Percentiles rank a stretch among this genome's conserved stretches.
phyloP scores from a whole-genome alignment of 306 rosid genomes.

The Cicer judaicum region DNA sequence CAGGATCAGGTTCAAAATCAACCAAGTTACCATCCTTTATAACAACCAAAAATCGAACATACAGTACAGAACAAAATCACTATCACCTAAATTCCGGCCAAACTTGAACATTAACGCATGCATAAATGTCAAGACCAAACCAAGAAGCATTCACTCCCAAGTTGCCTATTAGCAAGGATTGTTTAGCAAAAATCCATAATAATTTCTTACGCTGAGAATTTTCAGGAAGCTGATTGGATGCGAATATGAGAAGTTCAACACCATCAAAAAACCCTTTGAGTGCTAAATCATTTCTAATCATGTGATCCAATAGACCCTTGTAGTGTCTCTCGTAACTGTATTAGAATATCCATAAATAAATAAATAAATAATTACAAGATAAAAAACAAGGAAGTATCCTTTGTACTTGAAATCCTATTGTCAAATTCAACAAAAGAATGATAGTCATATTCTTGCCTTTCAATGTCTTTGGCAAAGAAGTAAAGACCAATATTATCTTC shows the following conservation, averaged over 20 bases:
- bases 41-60: constrained; percentile 4
- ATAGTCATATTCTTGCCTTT: constrained; percentile 58
- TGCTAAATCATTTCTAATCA: constrained; percentile 86
- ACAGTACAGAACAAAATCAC: constrained; percentile 12
- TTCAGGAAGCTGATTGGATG: constrained; percentile 91
- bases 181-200: constrained; percentile 33
- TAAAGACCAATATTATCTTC: constrained; percentile 92
- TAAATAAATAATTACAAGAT: background rate
- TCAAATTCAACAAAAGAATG: constrained; percentile 19
- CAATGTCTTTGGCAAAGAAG: constrained; percentile 86
- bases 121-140: constrained; percentile 36
- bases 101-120: constrained; percentile 13
- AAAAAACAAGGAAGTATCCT: constrained; percentile 18
- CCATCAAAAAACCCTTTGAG: constrained; percentile 77
- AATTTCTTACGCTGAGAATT: constrained; percentile 81
- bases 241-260: constrained; percentile 81
- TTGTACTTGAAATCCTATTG: background rate
- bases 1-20: constrained; percentile 28
- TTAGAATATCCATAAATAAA: constrained; percentile 20
- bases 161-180: background rate
- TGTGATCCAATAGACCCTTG: constrained; percentile 71
- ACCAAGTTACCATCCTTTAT: background rate
- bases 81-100: constrained; percentile 2
- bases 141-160: constrained; percentile 3
- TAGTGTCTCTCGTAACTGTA: constrained; percentile 81